Percentiles rank a stretch among this genome's conserved stretches.
These are phyloP conservation scores for Saturnispora halmiae DNA, from an alignment of 805 yeast genomes.

Conservation along the genomic window DNA sequence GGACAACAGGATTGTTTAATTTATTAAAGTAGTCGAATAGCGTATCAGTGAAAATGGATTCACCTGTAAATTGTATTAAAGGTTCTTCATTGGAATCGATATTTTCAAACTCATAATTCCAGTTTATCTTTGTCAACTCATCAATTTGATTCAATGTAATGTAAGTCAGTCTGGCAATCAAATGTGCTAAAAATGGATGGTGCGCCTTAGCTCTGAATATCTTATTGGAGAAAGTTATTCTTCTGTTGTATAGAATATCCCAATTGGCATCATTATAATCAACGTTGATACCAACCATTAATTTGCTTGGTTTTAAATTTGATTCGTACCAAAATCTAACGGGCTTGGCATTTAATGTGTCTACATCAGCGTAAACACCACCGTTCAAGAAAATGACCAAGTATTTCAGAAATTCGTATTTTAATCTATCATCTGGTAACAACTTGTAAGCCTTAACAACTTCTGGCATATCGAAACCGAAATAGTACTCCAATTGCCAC, in stretches of 20 bases:
- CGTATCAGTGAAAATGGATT: slow-evolving; percentile 30
- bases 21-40: slow-evolving; percentile 27
- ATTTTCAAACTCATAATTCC: slow-evolving; percentile 25
- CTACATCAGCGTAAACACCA: slow-evolving; percentile 57
- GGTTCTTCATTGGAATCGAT: slow-evolving; percentile 30
- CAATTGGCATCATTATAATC: slow-evolving; percentile 28
- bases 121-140: slow-evolving; percentile 20
- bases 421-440: slow-evolving; percentile 42
- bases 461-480: slow-evolving; percentile 36
- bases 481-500: slow-evolving; percentile 21
- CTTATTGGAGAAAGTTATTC: slow-evolving; percentile 24
- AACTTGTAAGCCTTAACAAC: slow-evolving; percentile 39
- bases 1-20: slow-evolving; percentile 21
- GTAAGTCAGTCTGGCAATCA: slow-evolving; percentile 27
- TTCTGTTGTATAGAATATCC: slow-evolving; percentile 27
- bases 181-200: slow-evolving; percentile 29
- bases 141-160: slow-evolving; percentile 22
- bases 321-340: slow-evolving; percentile 26
- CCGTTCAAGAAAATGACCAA: slow-evolving; percentile 43
- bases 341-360: slow-evolving; percentile 47
- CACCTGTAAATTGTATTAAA: slow-evolving; percentile 27
- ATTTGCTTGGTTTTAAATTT: slow-evolving; percentile 15
- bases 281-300: slow-evolving; percentile 25
- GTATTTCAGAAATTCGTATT: slow-evolving; percentile 49
- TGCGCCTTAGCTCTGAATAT: slow-evolving; percentile 26